Percentiles rank a stretch among this genome's conserved stretches.
Evolutionary conservation across 129 eudicot genomes (phyloP).

Genomic region (Tagetes erecta): DNA sequence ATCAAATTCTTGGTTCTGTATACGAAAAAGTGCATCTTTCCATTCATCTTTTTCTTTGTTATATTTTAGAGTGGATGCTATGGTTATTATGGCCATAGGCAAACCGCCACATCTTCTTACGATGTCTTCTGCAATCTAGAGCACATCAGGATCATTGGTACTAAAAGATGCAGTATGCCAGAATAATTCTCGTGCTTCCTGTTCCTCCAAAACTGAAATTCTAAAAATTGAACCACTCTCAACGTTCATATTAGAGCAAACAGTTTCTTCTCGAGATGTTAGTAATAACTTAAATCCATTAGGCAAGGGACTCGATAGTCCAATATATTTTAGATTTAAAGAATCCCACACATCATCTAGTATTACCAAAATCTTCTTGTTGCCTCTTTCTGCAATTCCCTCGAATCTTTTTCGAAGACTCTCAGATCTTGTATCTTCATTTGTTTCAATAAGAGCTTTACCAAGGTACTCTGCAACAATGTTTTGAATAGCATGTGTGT

Average conservation of each 20-base stretch:
- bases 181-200: neutral
- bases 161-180: neutral
- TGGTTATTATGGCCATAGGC: neutral
- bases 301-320: neutral
- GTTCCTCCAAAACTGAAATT: neutral
- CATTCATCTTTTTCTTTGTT: neutral
- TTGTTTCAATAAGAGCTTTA: neutral
- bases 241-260: neutral
- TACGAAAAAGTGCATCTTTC: neutral
- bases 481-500: neutral
- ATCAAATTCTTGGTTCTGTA: neutral
- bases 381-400: neutral
- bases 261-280: neutral
- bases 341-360: neutral
- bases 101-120: neutral
- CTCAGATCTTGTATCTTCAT: neutral
- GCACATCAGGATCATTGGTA: neutral
- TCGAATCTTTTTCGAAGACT: neutral
- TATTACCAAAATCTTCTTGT: neutral
- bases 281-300: neutral
- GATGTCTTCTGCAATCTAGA: neutral
- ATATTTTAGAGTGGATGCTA: neutral
- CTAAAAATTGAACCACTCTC: neutral
- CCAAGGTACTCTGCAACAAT: neutral
- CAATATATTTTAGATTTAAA: neutral